Conservation (phyloP, 2,329 filamentous ascomycete species). For the Verticillium nubilum region DNA sequence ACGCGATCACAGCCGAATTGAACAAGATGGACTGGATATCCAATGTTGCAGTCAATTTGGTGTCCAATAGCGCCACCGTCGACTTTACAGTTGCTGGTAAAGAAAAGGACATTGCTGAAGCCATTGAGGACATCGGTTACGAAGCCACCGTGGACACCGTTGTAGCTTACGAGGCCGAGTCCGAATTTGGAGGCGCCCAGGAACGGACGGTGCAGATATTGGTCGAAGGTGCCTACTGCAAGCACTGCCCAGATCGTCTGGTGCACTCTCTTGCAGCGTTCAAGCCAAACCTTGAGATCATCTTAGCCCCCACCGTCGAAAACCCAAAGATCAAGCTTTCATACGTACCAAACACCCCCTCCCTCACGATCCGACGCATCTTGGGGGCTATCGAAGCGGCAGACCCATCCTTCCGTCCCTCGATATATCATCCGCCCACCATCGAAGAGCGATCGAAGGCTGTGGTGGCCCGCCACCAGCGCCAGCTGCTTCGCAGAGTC, state of each 20-base stretch:
- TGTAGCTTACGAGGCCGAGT: constrained; percentile 23
- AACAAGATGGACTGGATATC: constrained; percentile 48
- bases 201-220: constrained; percentile 57
- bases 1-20: constrained; percentile 56
- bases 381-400: constrained; percentile 59
- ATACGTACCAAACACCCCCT: constrained; percentile 64
- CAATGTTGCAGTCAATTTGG: constrained; percentile 48
- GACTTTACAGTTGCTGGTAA: constrained; percentile 30
- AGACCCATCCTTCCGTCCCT: constrained; percentile 61
- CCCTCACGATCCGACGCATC: constrained; percentile 71
- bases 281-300: constrained; percentile 43
- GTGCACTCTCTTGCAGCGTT: constrained; percentile 48
- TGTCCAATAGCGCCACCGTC: constrained; percentile 54
- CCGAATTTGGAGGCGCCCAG: constrained; percentile 15
- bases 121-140: constrained; percentile 51
- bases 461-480: constrained; percentile 67
- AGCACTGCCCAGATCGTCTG: constrained; percentile 61
- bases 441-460: constrained; percentile 74
- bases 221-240: constrained; percentile 70
- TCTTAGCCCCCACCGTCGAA: constrained; percentile 49
- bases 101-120: constrained; percentile 18
- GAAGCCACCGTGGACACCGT: constrained; percentile 48
- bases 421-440: constrained; percentile 73
- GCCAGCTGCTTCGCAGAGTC: constrained; percentile 63
- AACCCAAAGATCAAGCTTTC: constrained; percentile 64